Percentiles rank a stretch among this genome's conserved stretches.
phyloP scores from a whole-genome alignment of 2,329 filamentous ascomycete species.

The Fusarium piperis region DNA sequence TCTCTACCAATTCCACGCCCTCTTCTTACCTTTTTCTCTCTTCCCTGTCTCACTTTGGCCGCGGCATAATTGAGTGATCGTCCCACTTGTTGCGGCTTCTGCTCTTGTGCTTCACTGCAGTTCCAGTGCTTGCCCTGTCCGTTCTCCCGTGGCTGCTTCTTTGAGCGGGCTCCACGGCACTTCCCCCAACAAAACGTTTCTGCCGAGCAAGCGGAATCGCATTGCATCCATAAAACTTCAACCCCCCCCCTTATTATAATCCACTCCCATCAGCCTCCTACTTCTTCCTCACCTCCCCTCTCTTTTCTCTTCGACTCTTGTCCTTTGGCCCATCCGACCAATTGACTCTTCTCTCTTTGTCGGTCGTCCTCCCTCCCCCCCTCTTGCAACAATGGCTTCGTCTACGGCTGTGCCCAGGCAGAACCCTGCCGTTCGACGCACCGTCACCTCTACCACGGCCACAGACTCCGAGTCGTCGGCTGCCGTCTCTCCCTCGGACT shows the following conservation, averaged over 20 bases:
- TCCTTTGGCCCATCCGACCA: conserved; percentile 24
- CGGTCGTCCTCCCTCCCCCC: conserved; percentile 16
- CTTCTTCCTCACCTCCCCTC: conserved; percentile 4
- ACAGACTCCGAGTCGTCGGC: conserved; percentile 66
- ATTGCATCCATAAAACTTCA: conserved; percentile 35
- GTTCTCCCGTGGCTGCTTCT: conserved; percentile 12
- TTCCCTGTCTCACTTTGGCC: background rate
- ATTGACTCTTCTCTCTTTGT: conserved; percentile 34
- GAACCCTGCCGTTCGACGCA: conserved; percentile 59
- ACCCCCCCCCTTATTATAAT: conserved; percentile 30
- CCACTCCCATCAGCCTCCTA: background rate
- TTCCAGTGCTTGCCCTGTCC: conserved; percentile 13
- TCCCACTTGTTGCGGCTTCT: conserved; percentile 30
- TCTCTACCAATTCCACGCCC: background rate
- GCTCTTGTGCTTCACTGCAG: conserved; percentile 21
- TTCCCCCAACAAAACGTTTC: conserved; percentile 41
- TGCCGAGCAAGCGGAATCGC: conserved; percentile 29
- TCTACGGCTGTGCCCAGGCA: conserved; percentile 52
- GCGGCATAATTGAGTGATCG: conserved; percentile 20
- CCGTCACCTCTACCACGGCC: conserved; percentile 57
- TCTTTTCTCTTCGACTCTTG: conserved; percentile 8
- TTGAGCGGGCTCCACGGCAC: conserved; percentile 35
- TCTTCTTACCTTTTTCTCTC: background rate
- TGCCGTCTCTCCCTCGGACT: conserved; percentile 67
- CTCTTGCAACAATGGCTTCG: conserved; percentile 56